Percentiles rank a stretch among this genome's conserved stretches.
Conservation (phyloP, 805 yeast genomes). For the Sungouiozyma intestinalis region DNA sequence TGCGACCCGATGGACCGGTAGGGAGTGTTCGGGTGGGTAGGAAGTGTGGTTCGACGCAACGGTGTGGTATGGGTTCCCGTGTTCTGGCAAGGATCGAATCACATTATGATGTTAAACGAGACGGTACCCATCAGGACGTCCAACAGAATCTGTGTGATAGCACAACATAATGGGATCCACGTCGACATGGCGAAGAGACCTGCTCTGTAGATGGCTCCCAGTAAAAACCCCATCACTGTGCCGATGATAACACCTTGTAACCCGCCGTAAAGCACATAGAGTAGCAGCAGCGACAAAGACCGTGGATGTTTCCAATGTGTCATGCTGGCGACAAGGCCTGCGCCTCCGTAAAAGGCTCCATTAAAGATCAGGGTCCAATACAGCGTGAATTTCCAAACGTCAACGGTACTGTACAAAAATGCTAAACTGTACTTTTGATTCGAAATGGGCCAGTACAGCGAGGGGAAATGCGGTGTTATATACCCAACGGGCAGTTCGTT, state of each 20-base stretch:
- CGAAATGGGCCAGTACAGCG: slow-evolving; percentile 60
- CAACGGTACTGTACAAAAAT: slow-evolving; percentile 55
- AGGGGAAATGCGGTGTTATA: slow-evolving; percentile 68
- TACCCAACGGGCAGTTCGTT: slow-evolving; percentile 72
- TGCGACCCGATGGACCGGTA: too few species aligned
- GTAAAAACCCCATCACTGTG: slow-evolving; percentile 61
- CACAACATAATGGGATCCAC: slow-evolving; percentile 90
- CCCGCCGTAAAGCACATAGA: slow-evolving; percentile 46
- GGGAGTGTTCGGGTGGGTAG: too few species aligned
- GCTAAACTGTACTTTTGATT: slow-evolving; percentile 32
- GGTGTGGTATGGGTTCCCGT: too few species aligned
- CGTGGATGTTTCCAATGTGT: slow-evolving; percentile 35
- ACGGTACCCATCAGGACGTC: slow-evolving; percentile 42
- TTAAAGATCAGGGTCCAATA: slow-evolving; percentile 71
- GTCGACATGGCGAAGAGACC: slow-evolving; percentile 84
- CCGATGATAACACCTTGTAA: slow-evolving; percentile 64
- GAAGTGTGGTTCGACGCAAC: too few species aligned
- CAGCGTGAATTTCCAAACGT: slow-evolving; percentile 76
- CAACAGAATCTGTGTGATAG: slow-evolving; percentile 53
- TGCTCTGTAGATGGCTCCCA: slow-evolving; percentile 66
- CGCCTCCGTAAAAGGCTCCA: slow-evolving; percentile 47
- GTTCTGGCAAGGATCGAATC: background rate
- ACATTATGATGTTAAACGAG: background rate
- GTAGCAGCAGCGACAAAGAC: slow-evolving; percentile 33
- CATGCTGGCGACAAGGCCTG: slow-evolving; percentile 52